These are phyloP conservation scores for Mycogone perniciosa DNA, from an alignment of 2,329 filamentous ascomycete species.

Conservation along the genomic window DNA sequence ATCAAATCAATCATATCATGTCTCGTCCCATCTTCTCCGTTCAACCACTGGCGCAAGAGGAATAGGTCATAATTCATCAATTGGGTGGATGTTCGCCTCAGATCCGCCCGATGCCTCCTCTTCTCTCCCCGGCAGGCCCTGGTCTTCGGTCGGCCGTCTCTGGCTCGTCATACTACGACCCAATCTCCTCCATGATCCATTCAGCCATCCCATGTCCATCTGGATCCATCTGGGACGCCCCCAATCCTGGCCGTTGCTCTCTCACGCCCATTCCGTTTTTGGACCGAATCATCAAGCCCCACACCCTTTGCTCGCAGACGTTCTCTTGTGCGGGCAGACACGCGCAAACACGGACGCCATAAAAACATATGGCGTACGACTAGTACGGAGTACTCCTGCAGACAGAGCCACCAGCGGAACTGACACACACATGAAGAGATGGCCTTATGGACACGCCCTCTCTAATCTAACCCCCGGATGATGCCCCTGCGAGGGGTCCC, in stretches of 20 bases:
- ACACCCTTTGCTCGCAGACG: slow-evolving; percentile 4
- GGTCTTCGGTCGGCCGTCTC: slow-evolving; percentile 9
- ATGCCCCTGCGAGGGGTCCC: slow-evolving; percentile 8
- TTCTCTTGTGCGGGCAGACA: background rate
- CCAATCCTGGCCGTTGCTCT: slow-evolving; percentile 4
- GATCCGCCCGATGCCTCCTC: slow-evolving; percentile 14
- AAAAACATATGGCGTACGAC: background rate
- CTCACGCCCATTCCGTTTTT: slow-evolving; percentile 9
- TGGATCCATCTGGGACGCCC: background rate
- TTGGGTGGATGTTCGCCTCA: background rate
- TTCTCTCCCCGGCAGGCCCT: slow-evolving; percentile 6
- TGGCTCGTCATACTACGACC: slow-evolving; percentile 7
- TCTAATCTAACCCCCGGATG: slow-evolving; percentile 6
- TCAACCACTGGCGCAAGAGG: too few species aligned
- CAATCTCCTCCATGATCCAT: slow-evolving; percentile 11
- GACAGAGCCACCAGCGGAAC: slow-evolving; percentile 4
- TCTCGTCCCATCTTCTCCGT: background rate
- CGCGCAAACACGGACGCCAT: slow-evolving; percentile 11
- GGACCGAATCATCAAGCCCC: slow-evolving; percentile 2
- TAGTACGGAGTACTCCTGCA: background rate
- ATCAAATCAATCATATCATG: background rate
- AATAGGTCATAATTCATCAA: slow-evolving; percentile 3
- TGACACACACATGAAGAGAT: slow-evolving; percentile 4
- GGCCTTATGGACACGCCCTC: slow-evolving; percentile 1
- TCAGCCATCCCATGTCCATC: background rate